Evolutionary conservation across 2,329 filamentous ascomycete genomes (phyloP).

Genomic region (Sporothrix brasiliensis): DNA sequence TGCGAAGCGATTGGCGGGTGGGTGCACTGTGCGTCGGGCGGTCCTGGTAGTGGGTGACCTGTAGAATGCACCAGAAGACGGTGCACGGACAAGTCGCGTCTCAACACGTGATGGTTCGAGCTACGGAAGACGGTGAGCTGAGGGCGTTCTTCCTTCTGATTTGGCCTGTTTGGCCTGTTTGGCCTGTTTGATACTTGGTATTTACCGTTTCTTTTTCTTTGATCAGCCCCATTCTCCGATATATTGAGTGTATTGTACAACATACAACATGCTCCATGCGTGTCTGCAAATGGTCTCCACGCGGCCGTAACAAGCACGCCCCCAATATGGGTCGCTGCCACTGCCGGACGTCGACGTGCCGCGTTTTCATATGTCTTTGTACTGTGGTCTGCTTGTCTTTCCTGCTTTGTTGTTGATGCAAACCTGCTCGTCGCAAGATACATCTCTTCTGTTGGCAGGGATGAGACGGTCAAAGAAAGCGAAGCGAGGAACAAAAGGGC

Average conservation of each 20-base stretch:
- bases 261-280: neutral
- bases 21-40: neutral
- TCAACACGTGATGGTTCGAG: constrained; percentile 21
- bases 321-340: neutral
- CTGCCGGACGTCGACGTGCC: constrained; percentile 18
- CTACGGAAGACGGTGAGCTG: neutral
- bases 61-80: constrained; percentile 22
- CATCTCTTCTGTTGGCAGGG: constrained; percentile 2
- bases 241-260: neutral
- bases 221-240: constrained; percentile 11
- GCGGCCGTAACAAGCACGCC: neutral
- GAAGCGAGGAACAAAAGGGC: constrained; percentile 7
- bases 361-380: constrained; percentile 19
- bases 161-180: neutral
- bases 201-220: neutral
- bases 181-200: too few species aligned
- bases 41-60: constrained; percentile 23
- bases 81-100: neutral
- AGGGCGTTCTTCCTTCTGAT: constrained; percentile 1
- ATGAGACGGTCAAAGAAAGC: constrained; percentile 10
- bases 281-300: neutral
- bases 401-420: neutral
- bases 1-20: constrained; percentile 5
- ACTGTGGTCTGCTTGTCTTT: neutral
- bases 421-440: too few species aligned